Evolutionary conservation across 768 basidiomycete genomes (phyloP).

Genomic region (Amanita jacksonii): DNA sequence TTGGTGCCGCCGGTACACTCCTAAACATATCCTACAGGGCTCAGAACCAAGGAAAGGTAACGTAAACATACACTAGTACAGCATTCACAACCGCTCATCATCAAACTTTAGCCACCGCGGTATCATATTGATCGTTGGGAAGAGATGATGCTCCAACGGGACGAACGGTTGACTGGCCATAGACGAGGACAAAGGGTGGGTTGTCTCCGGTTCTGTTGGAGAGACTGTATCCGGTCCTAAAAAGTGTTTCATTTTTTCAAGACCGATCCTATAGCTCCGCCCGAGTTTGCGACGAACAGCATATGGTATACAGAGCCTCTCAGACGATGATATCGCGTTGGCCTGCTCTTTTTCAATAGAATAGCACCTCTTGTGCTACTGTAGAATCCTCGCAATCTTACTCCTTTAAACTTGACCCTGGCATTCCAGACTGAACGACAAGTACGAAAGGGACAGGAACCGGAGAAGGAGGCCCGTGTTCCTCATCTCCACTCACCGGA

Average conservation of each 20-base stretch:
- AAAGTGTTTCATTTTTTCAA: conserved; percentile 17
- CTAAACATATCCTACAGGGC: conserved; percentile 67
- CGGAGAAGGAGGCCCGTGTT: too few relatives aligned
- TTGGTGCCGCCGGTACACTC: conserved; percentile 84
- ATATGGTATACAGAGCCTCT: conserved; percentile 62
- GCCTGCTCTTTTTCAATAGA: not conserved
- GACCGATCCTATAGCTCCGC: conserved; percentile 61
- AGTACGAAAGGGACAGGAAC: too few relatives aligned
- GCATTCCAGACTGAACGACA: too few relatives aligned
- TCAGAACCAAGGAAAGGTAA: conserved; percentile 91
- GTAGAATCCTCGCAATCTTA: not conserved
- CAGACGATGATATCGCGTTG: conserved; percentile 14
- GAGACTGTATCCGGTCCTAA: not conserved
- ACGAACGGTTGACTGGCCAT: conserved; percentile 81
- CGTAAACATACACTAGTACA: conserved; percentile 4
- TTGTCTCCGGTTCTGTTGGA: conserved; percentile 9
- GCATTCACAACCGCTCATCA: too few relatives aligned
- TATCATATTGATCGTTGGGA: conserved; percentile 89
- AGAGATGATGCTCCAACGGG: conserved; percentile 92
- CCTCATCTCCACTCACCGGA: too few relatives aligned
- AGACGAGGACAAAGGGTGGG: conserved; percentile 78
- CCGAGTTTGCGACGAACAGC: conserved; percentile 63
- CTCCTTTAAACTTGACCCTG: not conserved
- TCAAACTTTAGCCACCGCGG: conserved; percentile 79
- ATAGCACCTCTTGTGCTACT: not conserved